phyloP scores from a whole-genome alignment of 2,329 filamentous ascomycete species.

The Penicillium verrucosum region DNA sequence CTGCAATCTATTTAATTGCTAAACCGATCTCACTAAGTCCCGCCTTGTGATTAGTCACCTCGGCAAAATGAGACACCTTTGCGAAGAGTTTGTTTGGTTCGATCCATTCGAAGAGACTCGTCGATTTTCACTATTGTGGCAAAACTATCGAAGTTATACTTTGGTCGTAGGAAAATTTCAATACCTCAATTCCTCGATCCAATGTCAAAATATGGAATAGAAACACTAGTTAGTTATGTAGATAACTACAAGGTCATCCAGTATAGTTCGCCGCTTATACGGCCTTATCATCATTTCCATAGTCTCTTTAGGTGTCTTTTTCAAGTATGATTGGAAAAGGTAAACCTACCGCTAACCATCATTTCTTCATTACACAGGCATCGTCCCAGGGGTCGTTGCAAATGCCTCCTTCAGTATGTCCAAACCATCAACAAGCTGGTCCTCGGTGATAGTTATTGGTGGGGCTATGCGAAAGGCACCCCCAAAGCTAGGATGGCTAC shows the following conservation, averaged over 20 bases:
- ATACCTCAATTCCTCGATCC: no score
- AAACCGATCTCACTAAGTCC: not conserved
- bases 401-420: slow-evolving; percentile 58
- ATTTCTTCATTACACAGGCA: not conserved
- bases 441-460: slow-evolving; percentile 55
- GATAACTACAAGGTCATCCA: not conserved
- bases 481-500: slow-evolving; percentile 53
- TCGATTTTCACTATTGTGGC: not conserved
- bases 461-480: slow-evolving; percentile 60
- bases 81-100: not conserved
- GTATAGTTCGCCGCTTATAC: no score
- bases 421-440: slow-evolving; percentile 52
- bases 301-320: not conserved
- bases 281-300: no score
- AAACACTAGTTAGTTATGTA: no score
- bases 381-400: slow-evolving; percentile 5
- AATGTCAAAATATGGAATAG: no score
- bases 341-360: not conserved
- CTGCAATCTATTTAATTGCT: not conserved
- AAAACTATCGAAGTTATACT: not conserved
- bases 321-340: not conserved
- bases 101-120: not conserved
- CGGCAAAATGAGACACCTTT: not conserved
- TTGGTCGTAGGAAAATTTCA: not conserved
- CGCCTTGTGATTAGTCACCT: not conserved